Percentiles rank a stretch among this genome's conserved stretches.
Evolutionary conservation across 345 rosid species (phyloP).

Genomic region (Atalantia buxifolia): DNA sequence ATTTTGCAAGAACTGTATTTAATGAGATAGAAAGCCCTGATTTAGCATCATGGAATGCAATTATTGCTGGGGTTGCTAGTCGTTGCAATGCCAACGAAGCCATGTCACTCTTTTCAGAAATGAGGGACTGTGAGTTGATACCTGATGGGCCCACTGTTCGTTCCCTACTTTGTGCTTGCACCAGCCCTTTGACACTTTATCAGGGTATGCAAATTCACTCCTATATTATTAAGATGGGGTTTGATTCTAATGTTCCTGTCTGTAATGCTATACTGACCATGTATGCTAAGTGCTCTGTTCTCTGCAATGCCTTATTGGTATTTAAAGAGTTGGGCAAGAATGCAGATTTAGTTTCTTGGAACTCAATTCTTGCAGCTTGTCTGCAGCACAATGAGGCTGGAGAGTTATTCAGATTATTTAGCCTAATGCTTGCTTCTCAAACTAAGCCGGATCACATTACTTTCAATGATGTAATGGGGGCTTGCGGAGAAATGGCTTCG

Average conservation of each 20-base stretch:
- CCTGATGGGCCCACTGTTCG: constrained; percentile 49
- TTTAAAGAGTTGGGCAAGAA: constrained; percentile 49
- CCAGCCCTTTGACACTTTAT: constrained; percentile 22
- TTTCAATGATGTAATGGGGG: constrained; percentile 44
- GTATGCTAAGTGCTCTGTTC: constrained; percentile 49
- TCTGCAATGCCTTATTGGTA: constrained; percentile 36
- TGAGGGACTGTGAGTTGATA: constrained; percentile 29
- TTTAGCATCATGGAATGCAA: constrained; percentile 57
- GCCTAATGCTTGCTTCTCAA: constrained; percentile 43
- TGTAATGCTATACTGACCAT: constrained; percentile 55
- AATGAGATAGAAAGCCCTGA: constrained; percentile 48
- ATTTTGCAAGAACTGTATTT: constrained; percentile 41
- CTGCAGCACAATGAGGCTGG: constrained; percentile 45
- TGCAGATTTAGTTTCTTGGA: constrained; percentile 68
- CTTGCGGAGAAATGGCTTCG: constrained; percentile 63
- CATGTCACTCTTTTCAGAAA: constrained; percentile 30
- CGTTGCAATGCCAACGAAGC: constrained; percentile 34
- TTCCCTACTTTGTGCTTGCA: constrained; percentile 47
- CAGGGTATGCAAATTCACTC: constrained; percentile 57
- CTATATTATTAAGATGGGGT: constrained; percentile 44
- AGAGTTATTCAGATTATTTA: constrained; percentile 56
- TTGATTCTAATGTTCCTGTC: constrained; percentile 32
- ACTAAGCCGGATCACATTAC: constrained; percentile 54
- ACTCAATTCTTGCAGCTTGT: constrained; percentile 64
- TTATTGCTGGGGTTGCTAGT: constrained; percentile 54